Evolutionary conservation across 331 rosid genomes (phyloP), one percentile per base, ranked within the genome.

Genomic region (Quercus tomentella): DNA sequence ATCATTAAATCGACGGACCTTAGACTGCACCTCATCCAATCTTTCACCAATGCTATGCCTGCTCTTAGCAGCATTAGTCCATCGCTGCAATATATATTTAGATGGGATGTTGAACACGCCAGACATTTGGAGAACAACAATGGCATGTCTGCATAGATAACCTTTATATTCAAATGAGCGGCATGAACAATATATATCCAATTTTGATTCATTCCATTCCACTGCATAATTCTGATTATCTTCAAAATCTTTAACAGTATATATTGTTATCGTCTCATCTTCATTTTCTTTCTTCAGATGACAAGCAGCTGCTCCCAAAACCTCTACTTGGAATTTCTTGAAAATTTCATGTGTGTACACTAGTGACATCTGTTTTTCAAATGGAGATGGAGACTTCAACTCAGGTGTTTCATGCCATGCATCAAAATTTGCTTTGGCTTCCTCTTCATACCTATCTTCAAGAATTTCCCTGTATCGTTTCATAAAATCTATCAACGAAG

Each of bases 361-460:
- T 23, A 77, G 85, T 72, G 91, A 81, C 88, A 94, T 55, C 83
- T 94, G 98, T 76, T 94, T 94, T 86, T 89, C 98, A 79, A 94
- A 94, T 10, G 97, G 97, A 51, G 98, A 94, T 62, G 98, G 98
- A 79, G 98, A 94, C 79, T 85, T 94, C 85, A 94, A 80, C 73
- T 94, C 97, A 11, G 98, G 94, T 15, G 96, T 90, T 87, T 92
- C 98, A 86, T 94, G 98, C 97, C 98, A 92, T 22, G 96, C 92
- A 90, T 94, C 97, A 88, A 94, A 94, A 81, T 88, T 90, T 84
- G 96, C 94, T 81, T 90, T 94, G 28, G 94, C 97, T 92, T 94
- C 98, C 81, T 94, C 94, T 88, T 94, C 97, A 23, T 89, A 82
- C 78, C 94, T 89, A 77, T 90, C 97, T 87, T 90, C 97, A 82